Evolutionary conservation across 1,284 basidiomycete genomes (phyloP).

Genomic region (Pseudozyma pruni): DNA sequence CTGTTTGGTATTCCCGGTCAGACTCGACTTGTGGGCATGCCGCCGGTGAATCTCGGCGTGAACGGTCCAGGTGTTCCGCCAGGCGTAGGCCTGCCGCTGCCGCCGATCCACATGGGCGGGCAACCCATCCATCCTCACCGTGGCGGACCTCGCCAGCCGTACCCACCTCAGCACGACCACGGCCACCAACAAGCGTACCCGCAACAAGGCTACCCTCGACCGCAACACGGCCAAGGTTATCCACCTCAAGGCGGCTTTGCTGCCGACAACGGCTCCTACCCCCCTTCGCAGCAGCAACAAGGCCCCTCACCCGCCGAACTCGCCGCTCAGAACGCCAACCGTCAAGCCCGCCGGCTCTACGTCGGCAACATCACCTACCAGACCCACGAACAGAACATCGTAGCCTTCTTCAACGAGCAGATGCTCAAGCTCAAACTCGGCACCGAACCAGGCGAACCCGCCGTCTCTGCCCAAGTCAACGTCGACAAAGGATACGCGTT

Average conservation of each 20-base stretch:
- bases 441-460: slow-evolving; percentile 76
- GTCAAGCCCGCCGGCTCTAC: slow-evolving; percentile 92
- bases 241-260: slow-evolving; percentile 8
- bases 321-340: slow-evolving; percentile 60
- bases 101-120: slow-evolving; percentile 75
- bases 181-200: slow-evolving; percentile 5
- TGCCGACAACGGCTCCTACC: slow-evolving; percentile 7
- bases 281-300: slow-evolving; percentile 12
- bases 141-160: slow-evolving; percentile 27
- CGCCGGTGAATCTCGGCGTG: slow-evolving; percentile 43
- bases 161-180: slow-evolving; percentile 17
- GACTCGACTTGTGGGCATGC: slow-evolving; percentile 77
- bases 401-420: slow-evolving; percentile 92
- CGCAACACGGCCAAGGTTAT: slow-evolving; percentile 16
- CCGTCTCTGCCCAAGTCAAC: slow-evolving; percentile 91
- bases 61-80: slow-evolving; percentile 44
- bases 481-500: slow-evolving; percentile 98
- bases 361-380: slow-evolving; percentile 93
- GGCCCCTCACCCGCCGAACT: slow-evolving; percentile 20
- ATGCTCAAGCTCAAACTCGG: slow-evolving; percentile 82
- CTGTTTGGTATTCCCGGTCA: slow-evolving; percentile 91
- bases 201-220: slow-evolving; percentile 15
- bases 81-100: slow-evolving; percentile 70
- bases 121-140: slow-evolving; percentile 35
- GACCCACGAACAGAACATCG: slow-evolving; percentile 87